Base-by-base conservation (phyloP, 1,284 basidiomycete species). In the Xerocomus amazonicus region DNA sequence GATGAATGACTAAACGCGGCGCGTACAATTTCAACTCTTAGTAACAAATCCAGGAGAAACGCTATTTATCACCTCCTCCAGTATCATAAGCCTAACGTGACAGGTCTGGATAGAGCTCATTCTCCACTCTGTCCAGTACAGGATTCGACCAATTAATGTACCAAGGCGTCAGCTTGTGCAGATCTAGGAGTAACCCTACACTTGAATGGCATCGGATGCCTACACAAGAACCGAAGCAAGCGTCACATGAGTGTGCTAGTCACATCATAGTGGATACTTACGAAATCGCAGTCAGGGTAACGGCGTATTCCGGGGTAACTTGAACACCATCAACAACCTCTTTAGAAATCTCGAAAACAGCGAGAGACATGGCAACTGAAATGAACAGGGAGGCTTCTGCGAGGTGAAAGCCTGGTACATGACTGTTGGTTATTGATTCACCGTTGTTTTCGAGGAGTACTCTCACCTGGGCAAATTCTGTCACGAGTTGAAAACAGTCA, bases 391-490 rank as follows among this genome's bases (percentile, higher is more conserved):
- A 33, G 12, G 32, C 32, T 6, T 43, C 23, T 3, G 32, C 32
- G 14, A 26, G 32, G 23, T 27, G 32, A 12, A 17, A 29, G 9
- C 39, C 39, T 41, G 28, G 16, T 27, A 13, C 14, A 28, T 5
- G 12, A 9, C 10, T 19, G 6, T 10, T 31, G 6, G 16, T 28
- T 13, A 17, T 26, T 10, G 16, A 7, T 29, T 29, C 27, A 31
- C n/a, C 9, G 9, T 14, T 8, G 19, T 23, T 16, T 12, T 4
- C 27, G 17, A 41, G 13, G 9, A 16, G 8, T n/a, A 9, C n/a
- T 9, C 57, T 47, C 36, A 56, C 60, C 60, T 40, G 58, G 55
- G 19, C 63, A 66, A 2, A 26, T 33, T 36, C 61, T 66, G 10
- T 16, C 12, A 13, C 27, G 9, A 19, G 27, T 8, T 4, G 17